These are phyloP conservation scores for Elsinoe fawcettii DNA, from an alignment of 2,329 filamentous ascomycete species.

Conservation along the genomic window DNA sequence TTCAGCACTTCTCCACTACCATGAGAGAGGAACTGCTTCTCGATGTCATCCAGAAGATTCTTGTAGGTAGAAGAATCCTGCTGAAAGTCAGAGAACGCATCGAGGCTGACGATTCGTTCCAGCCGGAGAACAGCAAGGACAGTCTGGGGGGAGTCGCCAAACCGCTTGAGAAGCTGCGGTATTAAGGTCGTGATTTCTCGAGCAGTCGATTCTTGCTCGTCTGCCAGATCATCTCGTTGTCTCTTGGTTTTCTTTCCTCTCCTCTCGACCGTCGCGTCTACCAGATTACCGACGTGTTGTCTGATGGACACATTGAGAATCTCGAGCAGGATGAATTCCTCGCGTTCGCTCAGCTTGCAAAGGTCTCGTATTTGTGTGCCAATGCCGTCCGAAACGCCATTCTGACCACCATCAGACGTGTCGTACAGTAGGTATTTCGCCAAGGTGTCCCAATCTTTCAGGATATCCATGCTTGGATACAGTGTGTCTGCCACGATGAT, in stretches of 20 bases:
- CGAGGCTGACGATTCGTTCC: constrained; percentile 77
- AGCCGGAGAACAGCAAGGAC: constrained; percentile 78
- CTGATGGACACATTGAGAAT: constrained; percentile 78
- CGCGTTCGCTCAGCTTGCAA: constrained; percentile 63
- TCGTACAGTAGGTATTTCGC: constrained; percentile 89
- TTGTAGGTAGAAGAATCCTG: constrained; percentile 77
- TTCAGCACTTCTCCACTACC: constrained; percentile 76
- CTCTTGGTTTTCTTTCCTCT: constrained; percentile 50
- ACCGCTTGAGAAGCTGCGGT: constrained; percentile 83
- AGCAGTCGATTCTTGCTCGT: constrained; percentile 70
- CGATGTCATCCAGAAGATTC: constrained; percentile 79
- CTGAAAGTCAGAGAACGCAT: constrained; percentile 79
- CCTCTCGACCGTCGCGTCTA: constrained; percentile 53
- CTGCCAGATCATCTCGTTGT: constrained; percentile 54
- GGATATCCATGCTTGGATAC: constrained; percentile 71
- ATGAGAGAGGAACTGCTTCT: constrained; percentile 89
- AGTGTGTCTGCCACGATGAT: constrained; percentile 78
- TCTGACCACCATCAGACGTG: constrained; percentile 55
- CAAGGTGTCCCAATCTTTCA: constrained; percentile 79
- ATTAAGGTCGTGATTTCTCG: constrained; percentile 70
- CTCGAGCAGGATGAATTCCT: constrained; percentile 81
- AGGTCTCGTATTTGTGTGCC: constrained; percentile 60
- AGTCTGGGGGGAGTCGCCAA: constrained; percentile 78
- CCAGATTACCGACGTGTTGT: constrained; percentile 57
- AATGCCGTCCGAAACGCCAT: constrained; percentile 50